phyloP scores from a whole-genome alignment of 192 early-diverging fungal genomes.

The Backusella westeae region DNA sequence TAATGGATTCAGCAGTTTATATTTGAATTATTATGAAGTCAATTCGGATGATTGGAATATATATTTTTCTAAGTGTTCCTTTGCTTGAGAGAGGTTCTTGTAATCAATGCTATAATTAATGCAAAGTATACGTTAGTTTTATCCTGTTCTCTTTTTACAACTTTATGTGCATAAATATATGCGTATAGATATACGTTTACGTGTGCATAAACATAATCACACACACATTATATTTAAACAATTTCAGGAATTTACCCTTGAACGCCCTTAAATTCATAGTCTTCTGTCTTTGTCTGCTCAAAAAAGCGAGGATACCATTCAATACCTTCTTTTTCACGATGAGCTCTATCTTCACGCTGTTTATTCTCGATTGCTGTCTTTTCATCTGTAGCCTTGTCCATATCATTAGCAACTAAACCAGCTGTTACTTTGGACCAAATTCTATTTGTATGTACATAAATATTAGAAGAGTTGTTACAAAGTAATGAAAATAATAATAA shows the following conservation, averaged over 20 bases:
- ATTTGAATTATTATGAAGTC: not conserved
- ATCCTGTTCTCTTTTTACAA: not conserved
- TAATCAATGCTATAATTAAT: slow-evolving; percentile 6
- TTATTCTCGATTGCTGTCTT: slow-evolving; percentile 73
- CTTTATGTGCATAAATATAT: not conserved
- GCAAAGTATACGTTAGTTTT: not conserved
- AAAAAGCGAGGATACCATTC: slow-evolving; percentile 71
- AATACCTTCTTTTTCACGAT: slow-evolving; percentile 50
- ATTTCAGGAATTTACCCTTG: not conserved
- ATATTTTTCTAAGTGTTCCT: slow-evolving; percentile 2
- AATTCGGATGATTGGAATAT: slow-evolving; percentile 4
- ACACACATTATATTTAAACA: not conserved
- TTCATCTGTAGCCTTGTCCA: slow-evolving; percentile 67
- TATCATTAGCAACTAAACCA: slow-evolving; percentile 60
- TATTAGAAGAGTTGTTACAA: not conserved
- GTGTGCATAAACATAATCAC: not conserved
- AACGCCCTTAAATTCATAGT: slow-evolving; percentile 45
- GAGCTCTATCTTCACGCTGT: slow-evolving; percentile 61
- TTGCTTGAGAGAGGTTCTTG: slow-evolving; percentile 1
- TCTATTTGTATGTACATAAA: slow-evolving; percentile 16
- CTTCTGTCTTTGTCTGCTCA: slow-evolving; percentile 25
- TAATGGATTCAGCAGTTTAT: not conserved
- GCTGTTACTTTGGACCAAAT: slow-evolving; percentile 77
- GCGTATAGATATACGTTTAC: not conserved
- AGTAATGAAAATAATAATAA: not conserved